These are phyloP conservation scores for Polyplosphaeria fusca DNA, from an alignment of 495 filamentous ascomycete genomes.

Conservation along the genomic window DNA sequence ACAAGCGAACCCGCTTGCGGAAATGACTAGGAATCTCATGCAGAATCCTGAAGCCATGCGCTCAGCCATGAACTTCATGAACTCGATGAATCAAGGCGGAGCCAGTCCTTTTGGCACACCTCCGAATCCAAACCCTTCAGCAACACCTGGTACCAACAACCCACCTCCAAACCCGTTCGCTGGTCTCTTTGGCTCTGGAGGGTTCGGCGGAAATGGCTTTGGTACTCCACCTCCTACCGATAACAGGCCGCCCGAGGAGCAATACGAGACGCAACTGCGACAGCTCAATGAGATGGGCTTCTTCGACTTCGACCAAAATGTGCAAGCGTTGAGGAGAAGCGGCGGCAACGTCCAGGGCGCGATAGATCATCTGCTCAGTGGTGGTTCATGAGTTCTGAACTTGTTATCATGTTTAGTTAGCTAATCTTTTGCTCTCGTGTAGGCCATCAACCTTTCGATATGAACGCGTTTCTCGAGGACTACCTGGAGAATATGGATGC, in stretches of 20 bases:
- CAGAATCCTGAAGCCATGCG: conserved; percentile 44
- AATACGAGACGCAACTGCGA: conserved; percentile 83
- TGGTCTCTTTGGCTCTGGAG: conserved; percentile 21
- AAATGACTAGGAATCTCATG: conserved; percentile 45
- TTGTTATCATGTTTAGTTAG: no score
- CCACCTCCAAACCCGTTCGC: conserved; percentile 29
- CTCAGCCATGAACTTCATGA: conserved; percentile 47
- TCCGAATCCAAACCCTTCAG: background rate
- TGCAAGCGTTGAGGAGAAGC: conserved; percentile 79
- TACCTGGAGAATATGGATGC: background rate
- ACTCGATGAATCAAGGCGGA: background rate
- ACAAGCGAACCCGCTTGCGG: conserved; percentile 40
- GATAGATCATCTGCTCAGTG: conserved; percentile 68
- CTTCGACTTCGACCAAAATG: conserved; percentile 91
- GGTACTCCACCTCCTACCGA: conserved; percentile 60
- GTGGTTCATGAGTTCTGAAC: background rate
- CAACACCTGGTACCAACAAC: background rate
- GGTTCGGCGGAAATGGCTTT: conserved; percentile 10
- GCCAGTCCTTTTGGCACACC: background rate
- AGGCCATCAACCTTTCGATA: no score
- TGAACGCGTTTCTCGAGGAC: no score
- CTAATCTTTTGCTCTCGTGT: no score
- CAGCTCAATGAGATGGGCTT: conserved; percentile 99
- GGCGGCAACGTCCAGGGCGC: conserved; percentile 96
- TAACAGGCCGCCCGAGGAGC: conserved; percentile 86